phyloP scores from a whole-genome alignment of 148 eudicot species.

The Camellia sinensis region DNA sequence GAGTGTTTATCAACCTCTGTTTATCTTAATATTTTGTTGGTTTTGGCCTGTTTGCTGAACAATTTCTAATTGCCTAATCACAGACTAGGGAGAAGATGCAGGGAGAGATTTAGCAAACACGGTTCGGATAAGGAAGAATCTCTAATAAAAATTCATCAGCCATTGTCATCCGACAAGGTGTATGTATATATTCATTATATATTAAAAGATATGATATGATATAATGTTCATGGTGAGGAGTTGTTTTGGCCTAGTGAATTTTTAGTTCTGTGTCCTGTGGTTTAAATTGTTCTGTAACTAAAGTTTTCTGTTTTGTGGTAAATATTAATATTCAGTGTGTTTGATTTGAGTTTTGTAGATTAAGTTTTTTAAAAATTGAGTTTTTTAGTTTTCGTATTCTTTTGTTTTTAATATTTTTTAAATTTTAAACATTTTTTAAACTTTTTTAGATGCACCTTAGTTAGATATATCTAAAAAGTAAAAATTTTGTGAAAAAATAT shows the following conservation, averaged over 20 bases:
- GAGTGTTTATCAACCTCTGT: not conserved
- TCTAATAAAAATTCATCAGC: not conserved
- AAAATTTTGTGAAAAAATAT: too few species aligned
- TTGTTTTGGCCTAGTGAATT: conserved; percentile 5
- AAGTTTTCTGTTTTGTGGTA: not conserved
- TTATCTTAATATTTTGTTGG: not conserved
- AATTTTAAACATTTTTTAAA: too few species aligned
- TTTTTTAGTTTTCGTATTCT: too few species aligned
- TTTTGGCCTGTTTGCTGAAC: conserved; percentile 5
- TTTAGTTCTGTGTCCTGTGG: not conserved
- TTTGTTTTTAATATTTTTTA: too few species aligned
- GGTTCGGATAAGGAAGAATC: not conserved
- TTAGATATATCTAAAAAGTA: too few species aligned
- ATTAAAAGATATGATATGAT: not conserved
- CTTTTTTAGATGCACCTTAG: too few species aligned
- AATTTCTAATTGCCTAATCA: not conserved
- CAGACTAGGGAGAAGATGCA: conserved; percentile 7
- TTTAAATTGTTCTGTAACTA: not conserved
- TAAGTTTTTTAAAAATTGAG: too few species aligned
- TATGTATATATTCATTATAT: not conserved
- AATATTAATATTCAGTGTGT: not conserved
- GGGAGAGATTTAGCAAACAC: not conserved
- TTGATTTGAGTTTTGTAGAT: too few species aligned
- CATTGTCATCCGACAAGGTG: not conserved
- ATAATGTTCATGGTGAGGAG: not conserved